These are phyloP conservation scores for Arthrobotrys sphaeroides DNA, from an alignment of 2,329 filamentous ascomycete genomes.

Conservation along the genomic window DNA sequence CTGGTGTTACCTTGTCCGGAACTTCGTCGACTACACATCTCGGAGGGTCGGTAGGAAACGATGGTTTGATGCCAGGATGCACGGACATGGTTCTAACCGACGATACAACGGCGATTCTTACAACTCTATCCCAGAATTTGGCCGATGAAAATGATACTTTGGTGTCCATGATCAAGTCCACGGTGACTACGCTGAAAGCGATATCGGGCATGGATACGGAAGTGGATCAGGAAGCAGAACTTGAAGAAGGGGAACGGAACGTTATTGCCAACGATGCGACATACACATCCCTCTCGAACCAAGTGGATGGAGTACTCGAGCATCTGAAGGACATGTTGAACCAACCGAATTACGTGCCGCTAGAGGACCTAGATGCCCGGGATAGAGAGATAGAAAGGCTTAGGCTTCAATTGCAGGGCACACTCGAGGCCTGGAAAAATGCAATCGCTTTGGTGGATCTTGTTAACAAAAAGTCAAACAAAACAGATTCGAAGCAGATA, in stretches of 20 bases:
- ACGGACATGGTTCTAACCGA: slow-evolving; percentile 76
- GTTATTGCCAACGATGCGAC: slow-evolving; percentile 66
- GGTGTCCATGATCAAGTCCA: slow-evolving; percentile 75
- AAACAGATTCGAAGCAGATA: slow-evolving; percentile 72
- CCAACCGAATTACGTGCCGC: slow-evolving; percentile 93
- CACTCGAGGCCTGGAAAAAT: slow-evolving; percentile 90
- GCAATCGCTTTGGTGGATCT: slow-evolving; percentile 89
- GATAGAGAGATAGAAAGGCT: slow-evolving; percentile 89
- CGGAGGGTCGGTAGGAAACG: slow-evolving; percentile 55
- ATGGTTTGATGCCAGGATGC: slow-evolving; percentile 63
- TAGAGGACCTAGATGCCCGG: slow-evolving; percentile 91
- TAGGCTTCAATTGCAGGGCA: slow-evolving; percentile 87
- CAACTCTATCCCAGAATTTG: slow-evolving; percentile 80
- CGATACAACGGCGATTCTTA: slow-evolving; percentile 92
- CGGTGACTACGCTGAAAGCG: slow-evolving; percentile 75
- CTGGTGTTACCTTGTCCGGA: slow-evolving; percentile 64
- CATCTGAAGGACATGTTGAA: slow-evolving; percentile 86
- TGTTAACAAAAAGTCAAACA: slow-evolving; percentile 85
- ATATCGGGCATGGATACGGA: slow-evolving; percentile 70
- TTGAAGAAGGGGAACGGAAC: slow-evolving; percentile 60
- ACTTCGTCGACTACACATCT: slow-evolving; percentile 33
- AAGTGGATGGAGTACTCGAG: slow-evolving; percentile 80
- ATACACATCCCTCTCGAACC: slow-evolving; percentile 74
- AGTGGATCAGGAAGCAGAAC: slow-evolving; percentile 56
- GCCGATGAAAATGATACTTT: slow-evolving; percentile 92